Percentiles rank a stretch among this genome's conserved stretches.
Conservation (phyloP, 2,329 filamentous ascomycete genomes). For the Ophiosphaerella korrae region DNA sequence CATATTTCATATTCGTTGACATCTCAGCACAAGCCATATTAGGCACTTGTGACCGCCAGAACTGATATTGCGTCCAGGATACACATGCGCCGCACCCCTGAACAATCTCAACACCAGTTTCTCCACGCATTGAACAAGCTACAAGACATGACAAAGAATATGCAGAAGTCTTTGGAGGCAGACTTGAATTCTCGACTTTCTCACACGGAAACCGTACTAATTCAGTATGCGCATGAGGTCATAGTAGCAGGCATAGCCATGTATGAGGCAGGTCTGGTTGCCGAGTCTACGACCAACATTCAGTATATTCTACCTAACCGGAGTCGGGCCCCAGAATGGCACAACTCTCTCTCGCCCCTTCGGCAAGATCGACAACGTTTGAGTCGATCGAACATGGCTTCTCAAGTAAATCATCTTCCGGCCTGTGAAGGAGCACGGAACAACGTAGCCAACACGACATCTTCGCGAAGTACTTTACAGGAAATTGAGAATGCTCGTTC, state of each 20-base stretch:
- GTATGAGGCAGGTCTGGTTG: neutral
- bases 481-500: neutral
- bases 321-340: constrained; percentile 10
- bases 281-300: neutral
- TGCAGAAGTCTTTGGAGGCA: constrained; percentile 12
- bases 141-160: constrained; percentile 12
- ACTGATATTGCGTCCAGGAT: constrained; percentile 13
- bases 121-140: constrained; percentile 5
- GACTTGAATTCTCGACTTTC: constrained; percentile 10
- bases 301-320: too few species aligned
- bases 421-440: neutral
- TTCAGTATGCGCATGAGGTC: constrained; percentile 17
- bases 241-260: constrained; percentile 7
- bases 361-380: neutral
- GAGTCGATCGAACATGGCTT: neutral
- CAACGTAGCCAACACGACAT: neutral
- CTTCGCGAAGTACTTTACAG: neutral
- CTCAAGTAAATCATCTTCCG: neutral
- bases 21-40: too few species aligned
- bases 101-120: constrained; percentile 9
- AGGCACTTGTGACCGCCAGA: neutral
- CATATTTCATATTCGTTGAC: too few species aligned
- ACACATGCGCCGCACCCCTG: constrained; percentile 1
- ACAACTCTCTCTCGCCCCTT: constrained; percentile 11
- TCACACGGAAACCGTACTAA: constrained; percentile 14